A percentile compares a stretch with the other conserved stretches of the same genome.
phyloP scores from a whole-genome alignment of 495 filamentous ascomycete genomes.

The Wilcoxina mikolae region DNA sequence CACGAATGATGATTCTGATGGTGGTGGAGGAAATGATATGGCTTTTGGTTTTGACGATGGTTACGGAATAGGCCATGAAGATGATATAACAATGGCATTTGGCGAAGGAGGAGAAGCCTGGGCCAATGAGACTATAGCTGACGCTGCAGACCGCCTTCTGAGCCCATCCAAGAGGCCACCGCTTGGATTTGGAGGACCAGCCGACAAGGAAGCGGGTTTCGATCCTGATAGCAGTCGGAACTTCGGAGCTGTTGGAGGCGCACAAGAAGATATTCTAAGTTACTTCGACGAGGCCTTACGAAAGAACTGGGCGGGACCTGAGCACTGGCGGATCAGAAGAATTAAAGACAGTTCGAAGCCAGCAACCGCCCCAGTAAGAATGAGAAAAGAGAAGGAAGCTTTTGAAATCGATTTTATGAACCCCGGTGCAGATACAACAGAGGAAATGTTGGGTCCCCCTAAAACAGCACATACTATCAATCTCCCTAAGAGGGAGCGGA shows the following conservation, averaged over 20 bases:
- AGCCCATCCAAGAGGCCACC: slow-evolving; percentile 19
- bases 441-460: slow-evolving; percentile 71
- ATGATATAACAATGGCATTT: slow-evolving; percentile 42
- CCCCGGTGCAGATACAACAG: slow-evolving; percentile 52
- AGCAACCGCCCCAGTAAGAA: slow-evolving; percentile 16
- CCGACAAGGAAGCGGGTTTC: slow-evolving; percentile 37
- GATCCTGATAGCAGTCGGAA: slow-evolving; percentile 49
- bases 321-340: slow-evolving; percentile 92
- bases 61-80: slow-evolving; percentile 14
- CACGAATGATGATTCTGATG: slow-evolving; percentile 39
- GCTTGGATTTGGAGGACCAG: slow-evolving; percentile 32
- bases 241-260: slow-evolving; percentile 41
- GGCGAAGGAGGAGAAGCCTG: slow-evolving; percentile 60
- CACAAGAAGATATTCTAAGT: slow-evolving; percentile 79
- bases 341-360: slow-evolving; percentile 55
- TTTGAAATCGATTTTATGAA: slow-evolving; percentile 85
- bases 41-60: slow-evolving; percentile 59
- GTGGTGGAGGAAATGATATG: slow-evolving; percentile 13
- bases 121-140: slow-evolving; percentile 46
- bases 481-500: slow-evolving; percentile 85
- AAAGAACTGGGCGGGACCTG: slow-evolving; percentile 97
- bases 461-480: slow-evolving; percentile 66
- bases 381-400: slow-evolving; percentile 81
- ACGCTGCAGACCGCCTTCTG: slow-evolving; percentile 32
- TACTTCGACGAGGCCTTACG: slow-evolving; percentile 92